phyloP scores from a whole-genome alignment of 352 stramenopile species.

The Phytophthora lateralis region DNA sequence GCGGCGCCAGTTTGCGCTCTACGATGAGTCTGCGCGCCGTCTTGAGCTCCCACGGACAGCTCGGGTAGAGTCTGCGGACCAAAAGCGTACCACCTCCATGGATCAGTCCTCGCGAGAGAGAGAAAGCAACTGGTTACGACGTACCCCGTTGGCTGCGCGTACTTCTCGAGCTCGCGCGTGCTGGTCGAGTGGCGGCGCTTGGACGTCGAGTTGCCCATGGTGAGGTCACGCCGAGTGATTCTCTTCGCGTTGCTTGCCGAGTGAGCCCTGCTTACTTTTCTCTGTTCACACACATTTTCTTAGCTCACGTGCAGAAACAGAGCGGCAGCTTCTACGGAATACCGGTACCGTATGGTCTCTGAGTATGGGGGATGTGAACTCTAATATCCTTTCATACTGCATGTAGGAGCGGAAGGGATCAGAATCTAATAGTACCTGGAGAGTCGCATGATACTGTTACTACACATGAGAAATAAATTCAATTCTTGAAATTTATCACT shows the following conservation, averaged over 20 bases:
- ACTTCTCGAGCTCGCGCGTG: slow-evolving; percentile 72
- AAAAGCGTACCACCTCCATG: neutral
- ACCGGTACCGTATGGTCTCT: neutral
- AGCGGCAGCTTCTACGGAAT: neutral
- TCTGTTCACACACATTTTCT: slow-evolving; percentile 24
- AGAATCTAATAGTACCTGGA: neutral
- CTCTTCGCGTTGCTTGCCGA: slow-evolving; percentile 20
- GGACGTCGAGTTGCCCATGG: slow-evolving; percentile 78
- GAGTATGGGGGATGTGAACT: neutral
- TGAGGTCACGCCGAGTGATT: slow-evolving; percentile 2
- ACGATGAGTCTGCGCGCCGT: slow-evolving; percentile 65
- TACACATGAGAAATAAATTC: neutral
- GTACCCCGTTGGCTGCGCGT: slow-evolving; percentile 65
- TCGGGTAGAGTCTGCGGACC: slow-evolving; percentile 65
- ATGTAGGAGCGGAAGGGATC: neutral
- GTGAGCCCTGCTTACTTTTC: slow-evolving; percentile 16
- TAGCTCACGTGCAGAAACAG: slow-evolving; percentile 21
- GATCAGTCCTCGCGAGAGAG: neutral
- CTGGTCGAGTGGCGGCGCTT: slow-evolving; percentile 44
- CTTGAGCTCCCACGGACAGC: slow-evolving; percentile 79
- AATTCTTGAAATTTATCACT: too few relatives aligned
- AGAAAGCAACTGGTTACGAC: neutral
- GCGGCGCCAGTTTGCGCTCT: slow-evolving; percentile 75
- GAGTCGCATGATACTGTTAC: neutral
- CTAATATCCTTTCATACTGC: neutral